Evolutionary conservation across 495 filamentous ascomycete genomes (phyloP), one percentile per base, ranked within the genome.

Genomic region (Monascus purpureus): DNA sequence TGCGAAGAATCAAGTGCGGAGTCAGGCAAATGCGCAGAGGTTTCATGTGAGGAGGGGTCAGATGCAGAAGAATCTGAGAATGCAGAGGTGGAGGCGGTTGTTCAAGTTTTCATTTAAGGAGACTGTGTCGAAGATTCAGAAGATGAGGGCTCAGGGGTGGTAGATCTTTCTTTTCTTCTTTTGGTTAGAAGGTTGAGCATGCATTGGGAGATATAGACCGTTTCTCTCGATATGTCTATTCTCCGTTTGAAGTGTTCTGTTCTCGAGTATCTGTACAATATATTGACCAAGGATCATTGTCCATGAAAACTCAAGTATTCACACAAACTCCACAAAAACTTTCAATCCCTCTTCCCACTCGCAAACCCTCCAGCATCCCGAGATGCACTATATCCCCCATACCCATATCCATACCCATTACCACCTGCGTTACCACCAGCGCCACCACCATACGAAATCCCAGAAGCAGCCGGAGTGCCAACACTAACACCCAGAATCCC

Each of bases 321-420:
- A 18, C 8, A 28, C 19, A 17, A 8, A 36, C 24, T 13, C n/a
- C 4, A 5, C 19, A 4, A 12, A 28, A 12, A 28, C 5, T 4
- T 39, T 69, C 44, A 75, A 52, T 73, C 70, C 32, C 61, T 70
- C 50, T 73, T 72, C 18, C 64, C 67, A 42, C 46, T 56, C 15
- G 41, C 36, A 33, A 61, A 59, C 13, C 58, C 61, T 18, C 59
- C 61, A 53, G n/a, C 68, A 70, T 19, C 55, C 55, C n/a, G n/a
- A n/a, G n/a, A n/a, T n/a, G n/a, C n/a, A n/a, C n/a, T n/a, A 39
- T 22, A 22, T 9, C 20, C 20, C 20, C 20, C 19, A 22, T 31
- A 31, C 2, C 51, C 51, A 28, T 43, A 42, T 9, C 49, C 39
- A 23, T 47, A 51, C 20, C 44, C 43, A 30, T 33, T 36, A 11